Base-by-base conservation (phyloP, 2,329 filamentous ascomycete genomes). In the Celoporthe dispersa region DNA sequence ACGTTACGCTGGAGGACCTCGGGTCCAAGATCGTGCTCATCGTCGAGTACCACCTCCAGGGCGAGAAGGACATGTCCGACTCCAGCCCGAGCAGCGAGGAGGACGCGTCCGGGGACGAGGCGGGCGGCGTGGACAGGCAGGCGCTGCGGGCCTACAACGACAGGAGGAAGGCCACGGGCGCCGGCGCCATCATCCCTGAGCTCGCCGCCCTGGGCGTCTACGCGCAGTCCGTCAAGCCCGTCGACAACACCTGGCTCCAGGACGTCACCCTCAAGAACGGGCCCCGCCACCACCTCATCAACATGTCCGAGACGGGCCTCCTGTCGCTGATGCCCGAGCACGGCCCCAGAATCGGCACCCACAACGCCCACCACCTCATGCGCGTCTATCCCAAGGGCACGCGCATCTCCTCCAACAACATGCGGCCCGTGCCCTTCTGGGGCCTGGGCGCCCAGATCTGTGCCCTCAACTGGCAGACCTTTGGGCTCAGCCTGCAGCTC, bases 401-500 rank as follows among this genome's bases (percentile, higher is more conserved):
- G 0, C 87, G 90, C 59, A 91, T 92, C 76, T 87, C 87, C 0
- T 91, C 89, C 2, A 84, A 83, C 48, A 92, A 92, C 75, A 84
- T 92, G 2, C 84, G 84, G 67, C 89, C 88, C 0, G 84, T 89
- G 0, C 84, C 85, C 0, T 92, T 90, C 76, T 92, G 90, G 90
- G 88, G 84, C 8, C 77, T 91, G 4, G 90, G 90, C 1, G 89
- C 90, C 2, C 90, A 92, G 74, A 89, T 92, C 62, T 91, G 88
- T 76, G 90, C 90, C 3, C 82, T 92, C 66, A 92, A 92, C 79
- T 90, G 89, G 87, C 90, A 92, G 75, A 90, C 85, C 0, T 92
- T 91, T 73, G 88, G 88, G 44, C 85, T 86, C 8, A 85, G 85
- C 75, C 89, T 90, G 81, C 90, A 92, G 77, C 81, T 92, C 73